Evolutionary conservation across 768 basidiomycete species (phyloP), one percentile per base, ranked within the genome.

Genomic region (Suillus hirtellus): DNA sequence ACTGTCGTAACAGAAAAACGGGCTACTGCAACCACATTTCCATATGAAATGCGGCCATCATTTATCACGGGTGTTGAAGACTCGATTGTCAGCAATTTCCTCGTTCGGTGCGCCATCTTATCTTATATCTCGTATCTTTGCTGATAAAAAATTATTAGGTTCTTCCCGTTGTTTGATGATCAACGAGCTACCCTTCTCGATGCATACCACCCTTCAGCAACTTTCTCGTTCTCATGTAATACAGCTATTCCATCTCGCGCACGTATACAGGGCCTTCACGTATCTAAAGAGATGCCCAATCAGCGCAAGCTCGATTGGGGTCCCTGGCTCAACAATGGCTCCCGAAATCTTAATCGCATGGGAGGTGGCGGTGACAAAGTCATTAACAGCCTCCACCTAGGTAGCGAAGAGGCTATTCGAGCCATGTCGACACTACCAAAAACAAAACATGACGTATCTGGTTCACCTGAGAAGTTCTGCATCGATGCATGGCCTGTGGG

Each of bases 191-290:
- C 80, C 0, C 82, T 98, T 7, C 70, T 84, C 17, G 81, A 89
- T 53, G 93, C 84, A 21, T 99, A 99, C 73, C 86, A 92, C 64
- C 86, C 91, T 1, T 78, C 84, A 12, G 92, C 96, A n/a, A 96
- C 95, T 9, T 95, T 98, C 73, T 97, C 95, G 1, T 91, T 89
- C 73, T 90, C 89, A 21, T 86, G 86, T 69, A 96, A 95, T 73
- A 96, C 95, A 1, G 73, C 84, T 7, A 90, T 96, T 65, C 93
- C 93, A 4, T 73, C 82, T 8, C 89, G 95, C 17, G 91, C 93
- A 0, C 84, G 91, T 54, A 80, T 91, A 53, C 84, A 89, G 71
- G 89, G 88, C 24, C 81, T 87, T 65, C 88, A 92, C 65, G 71
- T 76, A 7, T 84, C 85, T 6, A 80, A 78, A 46, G 84, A 84